Evolutionary conservation across 345 rosid species (phyloP).

Genomic region (Raphanus sativus): DNA sequence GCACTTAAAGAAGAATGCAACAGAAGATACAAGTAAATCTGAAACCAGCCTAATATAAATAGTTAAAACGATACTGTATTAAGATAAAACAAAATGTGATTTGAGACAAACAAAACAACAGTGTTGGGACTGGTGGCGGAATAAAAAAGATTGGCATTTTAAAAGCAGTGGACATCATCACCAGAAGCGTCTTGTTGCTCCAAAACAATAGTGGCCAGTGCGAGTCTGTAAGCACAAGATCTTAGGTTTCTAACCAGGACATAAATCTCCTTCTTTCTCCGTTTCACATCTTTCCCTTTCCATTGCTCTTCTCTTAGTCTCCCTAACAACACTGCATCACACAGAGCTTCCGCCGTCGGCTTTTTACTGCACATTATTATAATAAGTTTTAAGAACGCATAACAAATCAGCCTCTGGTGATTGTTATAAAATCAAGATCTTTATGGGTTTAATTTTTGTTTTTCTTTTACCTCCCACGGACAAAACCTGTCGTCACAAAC

Average conservation of each 20-base stretch:
- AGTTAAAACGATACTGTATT: background rate
- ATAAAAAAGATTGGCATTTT: background rate
- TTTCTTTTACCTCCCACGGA: constrained; percentile 68
- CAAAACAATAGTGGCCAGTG: constrained; percentile 64
- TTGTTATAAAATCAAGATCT: background rate
- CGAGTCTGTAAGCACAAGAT: constrained; percentile 81
- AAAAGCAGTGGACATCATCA: constrained; percentile 56
- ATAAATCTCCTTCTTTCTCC: constrained; percentile 62
- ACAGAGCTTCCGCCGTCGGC: constrained; percentile 59
- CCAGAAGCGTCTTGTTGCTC: constrained; percentile 52
- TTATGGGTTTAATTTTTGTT: background rate
- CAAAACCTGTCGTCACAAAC: constrained; percentile 80
- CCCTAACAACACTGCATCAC: constrained; percentile 67
- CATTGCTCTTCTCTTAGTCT: constrained; percentile 69
- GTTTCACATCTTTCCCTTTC: constrained; percentile 48
- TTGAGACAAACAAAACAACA: constrained; percentile 9
- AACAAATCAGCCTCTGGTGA: background rate
- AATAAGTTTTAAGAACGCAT: background rate
- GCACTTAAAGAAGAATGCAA: background rate
- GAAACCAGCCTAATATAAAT: constrained; percentile 64
- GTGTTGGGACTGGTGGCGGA: background rate
- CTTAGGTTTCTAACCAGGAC: constrained; percentile 78
- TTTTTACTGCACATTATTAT: constrained; percentile 56
- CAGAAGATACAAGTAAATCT: constrained; percentile 12
- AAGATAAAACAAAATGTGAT: background rate